Evolutionary conservation across 1,139 yeast genomes (phyloP).

Genomic region (Fermentozyma sake): DNA sequence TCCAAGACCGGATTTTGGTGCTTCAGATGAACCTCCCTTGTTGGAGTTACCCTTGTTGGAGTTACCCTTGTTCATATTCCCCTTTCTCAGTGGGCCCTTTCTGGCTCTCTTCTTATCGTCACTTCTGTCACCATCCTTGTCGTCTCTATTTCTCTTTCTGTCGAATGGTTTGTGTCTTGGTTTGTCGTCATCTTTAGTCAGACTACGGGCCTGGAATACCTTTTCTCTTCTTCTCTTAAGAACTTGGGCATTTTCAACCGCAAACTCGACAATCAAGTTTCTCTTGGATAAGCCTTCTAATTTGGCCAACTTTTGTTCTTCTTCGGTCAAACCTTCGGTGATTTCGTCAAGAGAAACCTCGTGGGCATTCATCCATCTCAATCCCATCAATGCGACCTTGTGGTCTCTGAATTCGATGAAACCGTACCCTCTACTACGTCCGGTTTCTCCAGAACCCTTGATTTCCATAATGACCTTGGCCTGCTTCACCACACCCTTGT

Average conservation of each 20-base stretch:
- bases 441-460: slow-evolving; percentile 80
- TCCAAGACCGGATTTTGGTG: slow-evolving; percentile 35
- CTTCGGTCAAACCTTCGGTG: slow-evolving; percentile 66
- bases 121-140: slow-evolving; percentile 9
- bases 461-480: slow-evolving; percentile 91
- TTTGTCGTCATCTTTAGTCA: slow-evolving; percentile 12
- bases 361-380: slow-evolving; percentile 96
- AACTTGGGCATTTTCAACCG: slow-evolving; percentile 91
- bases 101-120: slow-evolving; percentile 16
- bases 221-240: slow-evolving; percentile 84
- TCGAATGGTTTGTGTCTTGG: slow-evolving; percentile 10
- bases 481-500: slow-evolving; percentile 87
- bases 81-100: slow-evolving; percentile 27
- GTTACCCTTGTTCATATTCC: slow-evolving; percentile 44
- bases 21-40: slow-evolving; percentile 12
- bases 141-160: slow-evolving; percentile 21
- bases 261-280: slow-evolving; percentile 89
- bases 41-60: slow-evolving; percentile 9
- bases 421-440: slow-evolving; percentile 96
- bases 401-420: slow-evolving; percentile 89
- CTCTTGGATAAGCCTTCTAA: slow-evolving; percentile 58
- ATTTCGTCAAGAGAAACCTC: slow-evolving; percentile 71
- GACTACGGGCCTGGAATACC: slow-evolving; percentile 44
- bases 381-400: slow-evolving; percentile 89
- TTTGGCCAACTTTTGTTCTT: slow-evolving; percentile 53